phyloP scores from a whole-genome alignment of 176 grass and related monocot genomes.

The sorghum (Sorghum bicolor) region DNA sequence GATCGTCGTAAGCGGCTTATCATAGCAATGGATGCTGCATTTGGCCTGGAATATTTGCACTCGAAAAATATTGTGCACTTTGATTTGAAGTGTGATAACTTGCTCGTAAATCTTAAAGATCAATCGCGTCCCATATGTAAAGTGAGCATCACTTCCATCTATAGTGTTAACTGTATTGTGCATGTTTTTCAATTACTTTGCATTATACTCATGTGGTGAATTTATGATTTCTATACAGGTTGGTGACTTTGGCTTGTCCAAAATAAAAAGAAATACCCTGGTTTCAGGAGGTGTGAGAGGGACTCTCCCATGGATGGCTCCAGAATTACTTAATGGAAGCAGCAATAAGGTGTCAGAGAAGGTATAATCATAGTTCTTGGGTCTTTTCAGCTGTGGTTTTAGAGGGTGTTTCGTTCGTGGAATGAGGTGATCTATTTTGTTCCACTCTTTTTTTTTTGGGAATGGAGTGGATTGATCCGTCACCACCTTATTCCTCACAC shows the following conservation, averaged over 20 bases:
- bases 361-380: conserved; percentile 38
- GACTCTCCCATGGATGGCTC: conserved; percentile 87
- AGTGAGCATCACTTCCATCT: conserved; percentile 38
- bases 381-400: neutral
- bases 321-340: conserved; percentile 84
- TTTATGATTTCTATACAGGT: conserved; percentile 47
- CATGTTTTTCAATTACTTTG: conserved; percentile 19
- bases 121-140: conserved; percentile 89
- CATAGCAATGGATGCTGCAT: conserved; percentile 93
- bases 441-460: neutral
- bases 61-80: conserved; percentile 95
- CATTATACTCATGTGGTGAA: neutral
- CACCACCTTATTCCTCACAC: neutral
- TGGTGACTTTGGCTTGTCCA: conserved; percentile 90
- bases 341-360: conserved; percentile 92
- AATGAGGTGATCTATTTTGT: neutral
- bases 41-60: conserved; percentile 94
- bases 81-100: conserved; percentile 93
- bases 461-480: neutral
- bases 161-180: neutral
- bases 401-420: neutral
- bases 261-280: conserved; percentile 88
- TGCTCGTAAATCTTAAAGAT: conserved; percentile 95
- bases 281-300: conserved; percentile 96
- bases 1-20: conserved; percentile 86